Base-by-base conservation (phyloP, 2,329 filamentous ascomycete species). In the Xylaria sp. region DNA sequence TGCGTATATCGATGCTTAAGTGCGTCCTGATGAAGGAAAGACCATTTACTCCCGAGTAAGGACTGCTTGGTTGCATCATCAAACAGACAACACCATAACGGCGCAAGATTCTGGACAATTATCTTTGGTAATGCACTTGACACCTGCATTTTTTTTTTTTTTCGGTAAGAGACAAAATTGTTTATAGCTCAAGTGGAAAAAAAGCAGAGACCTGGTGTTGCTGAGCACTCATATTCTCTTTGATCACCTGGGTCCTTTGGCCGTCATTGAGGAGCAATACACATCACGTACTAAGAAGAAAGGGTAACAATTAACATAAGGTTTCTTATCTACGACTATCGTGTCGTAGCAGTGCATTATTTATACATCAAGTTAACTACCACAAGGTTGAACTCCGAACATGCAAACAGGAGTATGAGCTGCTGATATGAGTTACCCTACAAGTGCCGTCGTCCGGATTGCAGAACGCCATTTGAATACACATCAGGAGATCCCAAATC, bases 301-400 rank as follows among this genome's bases (percentile, higher is more conserved):
- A 5, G 23, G 44, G 20, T 9, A 34, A 41, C 39, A 32, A 32
- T 56, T 25, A 65, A 44, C 9, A 23, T 34, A 57, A 9, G 50
- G 39, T 32, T 37, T 67, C 23, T 55, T 37, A 59, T 63, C 65
- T 65, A 58, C 52, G 54, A 60, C 23, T 39, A 50, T 46, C 2
- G 41, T 65, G 57, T 46, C 57, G 23, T 46, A 39, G 63, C 63
- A 67, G 48, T 65, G 34, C 44, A 63, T 63, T 71, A 63, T 63
- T 48, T 67, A 34, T 71, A 70, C 70, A 71, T 67, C 23, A 41
- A 56, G 41, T 64, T 48, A 41, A 25, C 55, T 56, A 67, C 18
- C 48, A 28, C 28, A 4, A 28, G 28, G 28, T 28, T 37, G 15
- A 60, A 71, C 66, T 48, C 46, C 61, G 15, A 64, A 67, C 52